Evolutionary conservation across 2,329 filamentous ascomycete genomes (phyloP).

Genomic region (Blastomyces silverae): DNA sequence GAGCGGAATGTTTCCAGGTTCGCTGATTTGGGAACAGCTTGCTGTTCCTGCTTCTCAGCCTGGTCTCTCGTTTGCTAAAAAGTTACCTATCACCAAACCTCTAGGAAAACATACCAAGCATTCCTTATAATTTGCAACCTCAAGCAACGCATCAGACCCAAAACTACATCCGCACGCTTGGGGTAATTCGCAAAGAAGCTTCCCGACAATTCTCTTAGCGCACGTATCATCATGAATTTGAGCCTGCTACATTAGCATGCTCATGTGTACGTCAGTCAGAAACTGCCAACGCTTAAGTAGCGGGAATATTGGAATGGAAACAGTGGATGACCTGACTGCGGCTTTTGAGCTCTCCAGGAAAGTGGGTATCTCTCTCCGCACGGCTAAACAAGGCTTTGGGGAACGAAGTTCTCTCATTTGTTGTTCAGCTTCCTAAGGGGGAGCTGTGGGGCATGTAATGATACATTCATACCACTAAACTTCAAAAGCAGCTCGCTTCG

Average conservation of each 20-base stretch:
- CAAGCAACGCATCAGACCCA: not conserved
- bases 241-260: not conserved
- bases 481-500: not conserved
- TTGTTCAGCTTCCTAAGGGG: not conserved
- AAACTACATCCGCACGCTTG: not conserved
- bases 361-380: not conserved
- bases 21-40: not conserved
- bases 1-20: not conserved
- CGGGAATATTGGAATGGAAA: not conserved
- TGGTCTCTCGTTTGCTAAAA: not conserved
- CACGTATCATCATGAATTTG: not conserved
- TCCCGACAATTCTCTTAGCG: not conserved
- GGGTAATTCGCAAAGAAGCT: not conserved
- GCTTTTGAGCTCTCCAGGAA: not conserved
- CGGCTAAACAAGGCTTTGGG: constrained; percentile 1
- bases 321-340: not conserved
- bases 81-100: not conserved
- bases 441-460: not conserved
- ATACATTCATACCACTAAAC: not conserved
- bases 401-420: not conserved
- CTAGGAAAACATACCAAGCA: not conserved
- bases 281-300: not conserved
- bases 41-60: not conserved
- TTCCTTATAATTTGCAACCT: not conserved
- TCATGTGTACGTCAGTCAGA: not conserved